Conservation (phyloP, 2,329 filamentous ascomycete species). For the Aureobasidium sp. region DNA sequence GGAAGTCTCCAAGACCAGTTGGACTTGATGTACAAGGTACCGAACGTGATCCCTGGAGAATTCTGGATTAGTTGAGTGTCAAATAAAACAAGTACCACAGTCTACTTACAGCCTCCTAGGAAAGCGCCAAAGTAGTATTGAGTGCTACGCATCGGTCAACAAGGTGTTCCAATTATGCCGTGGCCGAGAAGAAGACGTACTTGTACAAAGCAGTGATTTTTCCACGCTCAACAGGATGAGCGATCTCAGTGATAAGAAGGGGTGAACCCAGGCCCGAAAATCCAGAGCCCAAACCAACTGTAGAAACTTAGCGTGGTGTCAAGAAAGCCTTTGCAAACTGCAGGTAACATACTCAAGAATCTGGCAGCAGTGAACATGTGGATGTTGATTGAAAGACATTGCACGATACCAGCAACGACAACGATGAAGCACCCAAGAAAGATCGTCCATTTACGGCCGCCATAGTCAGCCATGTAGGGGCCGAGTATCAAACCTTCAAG, state of each 20-base stretch:
- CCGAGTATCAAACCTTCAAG: background rate
- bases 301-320: no score
- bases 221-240: background rate
- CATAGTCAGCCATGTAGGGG: slow-evolving; percentile 4
- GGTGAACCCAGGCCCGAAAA: background rate
- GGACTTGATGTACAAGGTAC: slow-evolving; percentile 16
- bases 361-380: slow-evolving; percentile 10
- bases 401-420: background rate
- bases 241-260: background rate
- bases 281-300: background rate
- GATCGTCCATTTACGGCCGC: slow-evolving; percentile 3
- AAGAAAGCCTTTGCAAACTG: no score
- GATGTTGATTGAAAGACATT: background rate
- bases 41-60: background rate
- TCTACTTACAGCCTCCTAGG: background rate
- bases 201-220: background rate
- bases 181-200: background rate
- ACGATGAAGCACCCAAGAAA: background rate
- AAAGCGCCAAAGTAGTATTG: background rate
- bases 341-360: background rate
- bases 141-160: background rate
- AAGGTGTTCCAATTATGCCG: no score
- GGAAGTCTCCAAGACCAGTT: slow-evolving; percentile 21
- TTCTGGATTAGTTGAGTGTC: no score
- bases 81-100: no score